These are phyloP conservation scores for Solanum pennellii DNA, from an alignment of 257 asterid genomes.

Conservation along the genomic window DNA sequence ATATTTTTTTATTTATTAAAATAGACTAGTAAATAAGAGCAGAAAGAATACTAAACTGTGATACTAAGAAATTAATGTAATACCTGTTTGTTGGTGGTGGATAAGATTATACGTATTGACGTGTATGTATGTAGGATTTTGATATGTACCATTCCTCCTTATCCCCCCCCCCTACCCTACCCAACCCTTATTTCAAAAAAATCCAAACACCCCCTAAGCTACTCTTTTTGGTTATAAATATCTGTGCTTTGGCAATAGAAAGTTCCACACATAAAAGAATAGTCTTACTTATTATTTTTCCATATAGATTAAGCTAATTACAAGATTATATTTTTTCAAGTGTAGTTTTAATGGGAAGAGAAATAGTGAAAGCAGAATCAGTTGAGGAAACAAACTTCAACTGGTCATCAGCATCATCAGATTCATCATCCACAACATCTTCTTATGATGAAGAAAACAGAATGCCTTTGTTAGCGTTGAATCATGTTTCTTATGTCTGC, in stretches of 20 bases:
- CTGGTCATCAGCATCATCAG: background rate
- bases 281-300: background rate
- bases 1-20: too few species aligned
- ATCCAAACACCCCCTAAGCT: background rate
- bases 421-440: background rate
- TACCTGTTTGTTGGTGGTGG: background rate
- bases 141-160: background rate
- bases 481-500: slow-evolving; percentile 72
- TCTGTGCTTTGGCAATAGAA: background rate
- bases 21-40: too few species aligned
- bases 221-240: background rate
- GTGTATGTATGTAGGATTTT: background rate
- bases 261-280: background rate
- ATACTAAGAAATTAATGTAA: background rate
- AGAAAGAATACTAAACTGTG: too few species aligned
- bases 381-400: background rate
- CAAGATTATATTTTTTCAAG: background rate
- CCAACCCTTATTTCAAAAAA: background rate
- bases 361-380: background rate
- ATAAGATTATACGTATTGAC: background rate
- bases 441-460: background rate
- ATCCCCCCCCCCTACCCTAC: background rate
- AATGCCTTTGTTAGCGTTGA: slow-evolving; percentile 44
- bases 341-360: background rate
- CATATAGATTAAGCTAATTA: background rate